These are phyloP conservation scores for Lasiosphaeria miniovina DNA, from an alignment of 495 filamentous ascomycete species.

Conservation along the genomic window DNA sequence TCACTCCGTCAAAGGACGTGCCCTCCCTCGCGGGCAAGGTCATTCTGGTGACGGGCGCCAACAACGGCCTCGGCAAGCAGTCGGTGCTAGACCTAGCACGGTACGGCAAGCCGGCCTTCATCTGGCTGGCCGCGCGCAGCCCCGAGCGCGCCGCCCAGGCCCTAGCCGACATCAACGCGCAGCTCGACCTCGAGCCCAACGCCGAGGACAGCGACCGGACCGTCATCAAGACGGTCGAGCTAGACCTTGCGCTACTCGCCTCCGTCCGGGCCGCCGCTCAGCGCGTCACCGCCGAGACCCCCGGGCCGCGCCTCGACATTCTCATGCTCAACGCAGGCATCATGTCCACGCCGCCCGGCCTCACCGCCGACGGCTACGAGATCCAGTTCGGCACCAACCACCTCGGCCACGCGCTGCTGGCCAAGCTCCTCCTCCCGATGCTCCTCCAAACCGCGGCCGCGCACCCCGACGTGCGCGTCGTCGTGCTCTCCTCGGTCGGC, in stretches of 20 bases:
- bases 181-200: background rate
- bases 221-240: conserved; percentile 28
- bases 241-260: conserved; percentile 36
- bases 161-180: conserved; percentile 11
- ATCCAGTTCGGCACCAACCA: conserved; percentile 69
- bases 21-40: conserved; percentile 44
- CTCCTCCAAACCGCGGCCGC: conserved; percentile 49
- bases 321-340: conserved; percentile 62
- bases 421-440: conserved; percentile 57
- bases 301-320: conserved; percentile 38
- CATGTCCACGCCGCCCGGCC: conserved; percentile 51
- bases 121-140: conserved; percentile 53
- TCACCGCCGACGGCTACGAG: conserved; percentile 65
- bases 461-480: conserved; percentile 41
- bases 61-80: conserved; percentile 61
- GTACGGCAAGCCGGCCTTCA: conserved; percentile 44
- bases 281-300: conserved; percentile 7
- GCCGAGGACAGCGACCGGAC: background rate
- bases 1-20: conserved; percentile 1
- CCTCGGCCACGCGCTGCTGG: conserved; percentile 64
- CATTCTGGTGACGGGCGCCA: conserved; percentile 63
- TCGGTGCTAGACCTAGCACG: conserved; percentile 58
- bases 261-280: conserved; percentile 29
- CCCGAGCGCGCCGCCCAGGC: conserved; percentile 24
- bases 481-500: conserved; percentile 37